Evolutionary conservation across 805 yeast genomes (phyloP).

Genomic region (Metschnikowia bowlesiae): DNA sequence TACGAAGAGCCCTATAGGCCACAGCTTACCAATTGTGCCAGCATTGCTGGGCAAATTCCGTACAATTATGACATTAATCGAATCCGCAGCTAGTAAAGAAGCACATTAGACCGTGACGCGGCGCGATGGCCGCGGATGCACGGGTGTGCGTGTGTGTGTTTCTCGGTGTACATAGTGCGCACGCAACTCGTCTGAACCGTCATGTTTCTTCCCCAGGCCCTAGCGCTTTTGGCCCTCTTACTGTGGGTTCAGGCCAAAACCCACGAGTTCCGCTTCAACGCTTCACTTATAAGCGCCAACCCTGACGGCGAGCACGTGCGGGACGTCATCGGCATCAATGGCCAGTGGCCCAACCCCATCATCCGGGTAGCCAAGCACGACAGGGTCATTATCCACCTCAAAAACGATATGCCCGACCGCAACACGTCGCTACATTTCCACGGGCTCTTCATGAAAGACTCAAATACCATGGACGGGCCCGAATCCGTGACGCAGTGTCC

Average conservation of each 20-base stretch:
- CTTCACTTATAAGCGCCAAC: constrained; percentile 39
- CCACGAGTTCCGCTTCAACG: constrained; percentile 34
- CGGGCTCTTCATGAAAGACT: constrained; percentile 39
- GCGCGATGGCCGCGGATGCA: not conserved
- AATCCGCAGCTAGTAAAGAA: too few relatives aligned
- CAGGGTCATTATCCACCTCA: constrained; percentile 33
- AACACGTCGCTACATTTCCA: constrained; percentile 44
- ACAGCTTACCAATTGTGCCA: too few relatives aligned
- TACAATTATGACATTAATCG: too few relatives aligned
- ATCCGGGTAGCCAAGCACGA: constrained; percentile 38
- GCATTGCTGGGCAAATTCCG: too few relatives aligned
- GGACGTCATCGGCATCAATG: constrained; percentile 55
- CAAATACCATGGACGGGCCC: constrained; percentile 43
- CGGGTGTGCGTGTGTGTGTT: not conserved
- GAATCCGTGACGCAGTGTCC: constrained; percentile 46
- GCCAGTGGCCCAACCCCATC: constrained; percentile 42
- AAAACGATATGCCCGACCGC: constrained; percentile 30
- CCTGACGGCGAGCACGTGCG: constrained; percentile 56
- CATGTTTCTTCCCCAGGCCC: constrained; percentile 1
- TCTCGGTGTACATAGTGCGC: not conserved
- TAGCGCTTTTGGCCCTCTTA: constrained; percentile 4
- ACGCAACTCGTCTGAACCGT: not conserved
- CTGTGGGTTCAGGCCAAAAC: constrained; percentile 19
- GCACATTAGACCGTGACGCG: too few relatives aligned
- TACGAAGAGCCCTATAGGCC: too few relatives aligned